Conservation (phyloP, 179 eudicot species). For the Drosera spatulata region DNA sequence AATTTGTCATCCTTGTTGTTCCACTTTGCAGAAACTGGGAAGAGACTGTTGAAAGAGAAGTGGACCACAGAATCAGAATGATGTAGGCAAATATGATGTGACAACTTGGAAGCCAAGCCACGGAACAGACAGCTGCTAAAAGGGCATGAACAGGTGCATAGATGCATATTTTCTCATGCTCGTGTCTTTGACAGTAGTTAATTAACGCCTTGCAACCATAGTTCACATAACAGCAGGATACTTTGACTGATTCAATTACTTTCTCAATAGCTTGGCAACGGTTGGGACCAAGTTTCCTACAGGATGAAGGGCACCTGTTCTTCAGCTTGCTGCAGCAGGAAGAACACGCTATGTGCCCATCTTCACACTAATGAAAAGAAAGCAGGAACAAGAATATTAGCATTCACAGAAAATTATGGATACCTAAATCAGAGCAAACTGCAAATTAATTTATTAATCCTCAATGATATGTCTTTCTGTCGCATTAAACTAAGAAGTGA, state of each 20-base stretch:
- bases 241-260: constrained; percentile 62
- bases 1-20: constrained; percentile 13
- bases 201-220: constrained; percentile 56
- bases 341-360: constrained; percentile 83
- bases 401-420: no score
- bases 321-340: constrained; percentile 56
- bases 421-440: no score
- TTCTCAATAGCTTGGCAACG: constrained; percentile 88
- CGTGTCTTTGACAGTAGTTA: constrained; percentile 34
- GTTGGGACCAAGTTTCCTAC: constrained; percentile 48
- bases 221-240: constrained; percentile 37
- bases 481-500: no score
- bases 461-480: no score
- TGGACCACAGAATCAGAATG: constrained; percentile 28
- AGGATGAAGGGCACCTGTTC: constrained; percentile 67
- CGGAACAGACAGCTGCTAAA: constrained; percentile 34
- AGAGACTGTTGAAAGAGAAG: constrained; percentile 28
- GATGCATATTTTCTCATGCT: constrained; percentile 48
- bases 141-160: constrained; percentile 60
- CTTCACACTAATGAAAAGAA: constrained; percentile 33
- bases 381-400: background rate
- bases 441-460: no score
- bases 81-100: constrained; percentile 28
- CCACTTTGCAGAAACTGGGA: constrained; percentile 17
- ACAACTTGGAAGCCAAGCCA: constrained; percentile 31